Base-by-base conservation (phyloP, 352 stramenopile species). In the Globisporangium irregulare region DNA sequence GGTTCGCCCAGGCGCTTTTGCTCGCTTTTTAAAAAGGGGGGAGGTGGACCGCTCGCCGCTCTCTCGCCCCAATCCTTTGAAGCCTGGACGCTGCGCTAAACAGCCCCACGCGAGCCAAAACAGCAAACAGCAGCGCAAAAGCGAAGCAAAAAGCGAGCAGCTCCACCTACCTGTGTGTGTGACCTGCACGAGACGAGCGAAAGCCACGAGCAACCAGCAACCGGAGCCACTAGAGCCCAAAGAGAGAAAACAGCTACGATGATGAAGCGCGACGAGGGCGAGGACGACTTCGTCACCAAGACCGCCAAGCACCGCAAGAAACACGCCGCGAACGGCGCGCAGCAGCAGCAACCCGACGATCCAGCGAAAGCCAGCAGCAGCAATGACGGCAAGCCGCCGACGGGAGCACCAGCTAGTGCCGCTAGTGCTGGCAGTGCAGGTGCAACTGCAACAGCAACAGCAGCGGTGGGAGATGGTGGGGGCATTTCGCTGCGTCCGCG, bases 221-320 rank as follows among this genome's bases (percentile, higher is more conserved):
- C 48, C 27, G 27, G 61, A 66, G 61, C 25, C 29, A 29, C 12
- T 38, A 12, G 18, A 63, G 63, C 62, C 8, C 50, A 62, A 4
- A 38, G 20, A 36, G 38, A 43, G 32, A 8, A 0, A 62, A 12
- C 32, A 70, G 1, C 59, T 8, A 67, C 61, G 27, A 72, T 50
- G 38, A 72, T 77, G 63, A 81, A 71, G 62, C 67, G 67, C 60
- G 72, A 81, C 32, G 72, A 78, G 66, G 80, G 73, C 69, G 79
- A 89, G 70, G 84, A 90, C 66, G 82, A 90, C 50, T 92, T 92
- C 68, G 82, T 91, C 65, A 92, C 80, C 50, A 92, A 89, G 78
- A 90, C 81, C 53, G 80, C 80, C 68, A 86, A 86, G 71, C 81
- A 87, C 61, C 82, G 82, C 76, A 91, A 91, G 78, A 92, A 92